phyloP scores from a whole-genome alignment of 345 rosid species.

The Salix dunnii region DNA sequence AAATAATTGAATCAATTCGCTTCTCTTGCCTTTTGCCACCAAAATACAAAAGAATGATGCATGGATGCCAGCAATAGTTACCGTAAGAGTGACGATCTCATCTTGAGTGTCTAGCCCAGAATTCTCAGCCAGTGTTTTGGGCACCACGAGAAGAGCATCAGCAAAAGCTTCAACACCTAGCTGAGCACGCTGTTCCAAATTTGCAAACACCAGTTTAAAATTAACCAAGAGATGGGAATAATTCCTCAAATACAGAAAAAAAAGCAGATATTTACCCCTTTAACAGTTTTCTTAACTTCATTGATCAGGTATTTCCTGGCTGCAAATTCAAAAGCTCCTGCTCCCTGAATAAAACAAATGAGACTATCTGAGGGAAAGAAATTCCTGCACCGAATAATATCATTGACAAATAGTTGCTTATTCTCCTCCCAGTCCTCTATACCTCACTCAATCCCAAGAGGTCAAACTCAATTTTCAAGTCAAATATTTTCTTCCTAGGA shows the following conservation, averaged over 20 bases:
- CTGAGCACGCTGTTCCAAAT: constrained; percentile 77
- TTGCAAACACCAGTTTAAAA: constrained; percentile 13
- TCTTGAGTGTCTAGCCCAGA: constrained; percentile 97
- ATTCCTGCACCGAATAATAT: background rate
- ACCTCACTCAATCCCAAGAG: background rate
- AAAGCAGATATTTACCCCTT: constrained; percentile 63
- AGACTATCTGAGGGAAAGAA: background rate
- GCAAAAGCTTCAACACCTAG: constrained; percentile 98
- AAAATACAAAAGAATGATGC: background rate
- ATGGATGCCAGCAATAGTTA: constrained; percentile 15
- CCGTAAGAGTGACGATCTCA: constrained; percentile 80
- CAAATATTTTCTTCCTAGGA: background rate
- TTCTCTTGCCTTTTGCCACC: background rate
- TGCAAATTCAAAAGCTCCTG: constrained; percentile 97
- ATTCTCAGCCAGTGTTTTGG: constrained; percentile 95
- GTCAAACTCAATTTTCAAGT: background rate
- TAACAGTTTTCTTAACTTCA: constrained; percentile 85
- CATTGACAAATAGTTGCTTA: background rate
- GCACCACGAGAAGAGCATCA: constrained; percentile 92
- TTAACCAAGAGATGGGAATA: background rate
- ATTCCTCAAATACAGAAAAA: background rate
- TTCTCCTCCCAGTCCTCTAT: background rate
- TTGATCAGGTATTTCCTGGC: constrained; percentile 79
- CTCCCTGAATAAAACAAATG: constrained; percentile 53
- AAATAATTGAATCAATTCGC: background rate